Conservation (phyloP, 179 eudicot species). For the Actinidia chinensis region DNA sequence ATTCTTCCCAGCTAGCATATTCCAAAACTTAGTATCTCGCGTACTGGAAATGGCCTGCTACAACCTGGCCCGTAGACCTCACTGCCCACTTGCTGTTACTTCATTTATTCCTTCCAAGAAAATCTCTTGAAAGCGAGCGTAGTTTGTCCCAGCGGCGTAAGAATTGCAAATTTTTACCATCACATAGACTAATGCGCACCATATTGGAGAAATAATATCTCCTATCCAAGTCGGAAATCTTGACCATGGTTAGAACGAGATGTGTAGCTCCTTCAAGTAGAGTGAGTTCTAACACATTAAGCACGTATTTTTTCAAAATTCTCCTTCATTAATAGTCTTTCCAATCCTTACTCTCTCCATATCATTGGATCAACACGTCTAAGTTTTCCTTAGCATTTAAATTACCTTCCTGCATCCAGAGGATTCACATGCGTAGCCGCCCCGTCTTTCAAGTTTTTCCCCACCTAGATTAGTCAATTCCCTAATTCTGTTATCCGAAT, state of each 20-base stretch:
- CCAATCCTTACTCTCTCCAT: too few species aligned
- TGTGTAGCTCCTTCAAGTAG: too few species aligned
- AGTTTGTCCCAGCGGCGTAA: slow-evolving; percentile 36
- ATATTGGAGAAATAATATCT: background rate
- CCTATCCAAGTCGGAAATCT: slow-evolving; percentile 35
- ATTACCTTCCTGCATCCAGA: too few species aligned
- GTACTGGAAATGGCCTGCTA: slow-evolving; percentile 23
- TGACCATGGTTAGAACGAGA: slow-evolving; percentile 12
- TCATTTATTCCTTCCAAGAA: slow-evolving; percentile 27
- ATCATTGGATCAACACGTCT: too few species aligned
- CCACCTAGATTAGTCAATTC: too few species aligned
- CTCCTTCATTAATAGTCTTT: too few species aligned
- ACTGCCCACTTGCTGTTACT: slow-evolving; percentile 14
- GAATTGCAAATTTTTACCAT: slow-evolving; percentile 19
- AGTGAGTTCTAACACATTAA: too few species aligned
- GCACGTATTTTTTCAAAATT: too few species aligned
- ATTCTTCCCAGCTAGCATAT: slow-evolving; percentile 27
- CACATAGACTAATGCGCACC: slow-evolving; percentile 19
- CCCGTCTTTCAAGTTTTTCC: too few species aligned
- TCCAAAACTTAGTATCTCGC: slow-evolving; percentile 16
- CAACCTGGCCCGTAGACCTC: slow-evolving; percentile 27
- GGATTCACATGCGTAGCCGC: too few species aligned
- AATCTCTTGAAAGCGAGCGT: slow-evolving; percentile 19
- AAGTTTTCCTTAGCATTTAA: too few species aligned
- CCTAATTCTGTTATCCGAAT: too few species aligned